Evolutionary conservation across 768 basidiomycete genomes (phyloP).

Genomic region (Mycena galopus): DNA sequence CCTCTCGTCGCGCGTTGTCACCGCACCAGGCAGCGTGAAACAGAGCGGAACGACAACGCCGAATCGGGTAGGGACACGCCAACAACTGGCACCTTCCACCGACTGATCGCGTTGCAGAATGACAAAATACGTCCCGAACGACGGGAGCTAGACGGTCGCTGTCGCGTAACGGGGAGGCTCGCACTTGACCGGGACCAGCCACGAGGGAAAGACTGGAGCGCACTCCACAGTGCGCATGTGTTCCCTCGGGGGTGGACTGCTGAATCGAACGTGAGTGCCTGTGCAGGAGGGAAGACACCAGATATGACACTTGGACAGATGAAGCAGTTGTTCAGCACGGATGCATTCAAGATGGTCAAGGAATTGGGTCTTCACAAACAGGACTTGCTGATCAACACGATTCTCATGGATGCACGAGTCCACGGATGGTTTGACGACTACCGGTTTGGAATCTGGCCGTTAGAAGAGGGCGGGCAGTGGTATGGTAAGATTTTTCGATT

Average conservation of each 20-base stretch:
- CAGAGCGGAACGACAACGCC: background rate
- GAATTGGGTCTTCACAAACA: background rate
- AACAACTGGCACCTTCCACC: background rate
- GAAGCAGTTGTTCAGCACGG: background rate
- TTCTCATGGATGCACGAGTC: constrained; percentile 8
- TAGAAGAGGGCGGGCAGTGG: background rate
- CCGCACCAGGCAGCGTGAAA: background rate
- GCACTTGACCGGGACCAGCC: background rate
- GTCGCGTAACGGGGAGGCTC: background rate
- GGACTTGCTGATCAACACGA: background rate
- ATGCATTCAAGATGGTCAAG: background rate
- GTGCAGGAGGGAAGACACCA: background rate
- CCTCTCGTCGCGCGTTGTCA: background rate
- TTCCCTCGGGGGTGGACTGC: background rate
- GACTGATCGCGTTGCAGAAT: background rate
- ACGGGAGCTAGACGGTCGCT: background rate
- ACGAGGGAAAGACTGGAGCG: background rate
- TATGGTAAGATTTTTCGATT: constrained; percentile 6
- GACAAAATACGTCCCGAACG: background rate
- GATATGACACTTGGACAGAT: background rate
- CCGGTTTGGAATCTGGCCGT: constrained; percentile 10
- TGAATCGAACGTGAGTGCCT: background rate
- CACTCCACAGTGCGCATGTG: constrained; percentile 7
- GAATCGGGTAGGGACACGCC: background rate
- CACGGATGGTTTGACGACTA: constrained; percentile 11